Base-by-base conservation (phyloP, 1,284 basidiomycete species). In the Cronartium quercuum region DNA sequence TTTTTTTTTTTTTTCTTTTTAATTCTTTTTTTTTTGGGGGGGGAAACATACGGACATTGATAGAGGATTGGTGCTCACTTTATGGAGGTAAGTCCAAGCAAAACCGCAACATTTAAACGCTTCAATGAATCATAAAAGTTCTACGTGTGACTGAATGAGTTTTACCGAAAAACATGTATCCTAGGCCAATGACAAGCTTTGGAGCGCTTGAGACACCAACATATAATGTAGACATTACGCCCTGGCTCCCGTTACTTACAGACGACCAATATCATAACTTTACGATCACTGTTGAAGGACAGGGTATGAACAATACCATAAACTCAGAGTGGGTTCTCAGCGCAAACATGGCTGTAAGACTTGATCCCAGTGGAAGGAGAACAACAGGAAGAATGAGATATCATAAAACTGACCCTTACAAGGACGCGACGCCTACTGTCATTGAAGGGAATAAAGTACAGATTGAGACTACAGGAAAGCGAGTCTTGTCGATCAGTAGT, bases 181-280 rank as follows among this genome's bases (percentile, higher is more conserved):
- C 24, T 24, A 75, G 90, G 76, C 91, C 91, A 0, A 89, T 91
- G 79, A 86, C 88, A 2, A 87, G 90, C 1, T 91, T 89, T 78
- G 90, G 90, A 13, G 89, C 90, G 1, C 83, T 90, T 42, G 89
- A 91, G 78, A 84, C 90, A 38, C 90, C 91, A 0, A 89, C 88
- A 1, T 91, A 92, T 81, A 87, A 87, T 79, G 79, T 91, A 55
- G 91, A 92, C 80, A 82, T 91, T 67, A 90, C 90, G 15, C 89
- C 90, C 0, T 92, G 91, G 80, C 84, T 90, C 0, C 89, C 89
- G 6, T 78, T 87, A 24, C 84, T 92, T 44, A 85, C 88, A 0
- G 90, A 91, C 78, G 88, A 88, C 0, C 80, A 85, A 29, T 83
- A 87, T 24, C 90, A 92, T 80, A 86, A 82, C 47, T 85, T 91